phyloP scores from a whole-genome alignment of 2,329 filamentous ascomycete species.

The Juglanconis oblonga region DNA sequence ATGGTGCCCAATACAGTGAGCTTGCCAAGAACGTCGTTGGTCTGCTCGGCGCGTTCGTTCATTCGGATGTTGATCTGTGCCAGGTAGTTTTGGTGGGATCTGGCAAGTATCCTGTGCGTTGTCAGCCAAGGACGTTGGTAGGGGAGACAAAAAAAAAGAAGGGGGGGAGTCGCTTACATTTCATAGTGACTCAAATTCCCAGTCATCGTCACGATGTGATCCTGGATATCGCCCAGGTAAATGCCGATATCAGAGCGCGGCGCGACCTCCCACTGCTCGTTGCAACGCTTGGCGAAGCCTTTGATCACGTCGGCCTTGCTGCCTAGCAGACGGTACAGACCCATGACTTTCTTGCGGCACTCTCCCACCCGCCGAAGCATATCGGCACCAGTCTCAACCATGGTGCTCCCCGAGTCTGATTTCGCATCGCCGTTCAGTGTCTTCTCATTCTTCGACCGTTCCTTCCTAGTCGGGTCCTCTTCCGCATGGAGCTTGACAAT shows the following conservation, averaged over 20 bases:
- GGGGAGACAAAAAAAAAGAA: not conserved
- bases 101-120: slow-evolving; percentile 70
- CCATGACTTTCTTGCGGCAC: slow-evolving; percentile 96
- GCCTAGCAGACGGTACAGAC: slow-evolving; percentile 83
- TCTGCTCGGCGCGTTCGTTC: slow-evolving; percentile 96
- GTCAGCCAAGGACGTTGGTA: not conserved
- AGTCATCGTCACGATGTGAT: slow-evolving; percentile 99
- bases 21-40: slow-evolving; percentile 89
- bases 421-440: slow-evolving; percentile 34
- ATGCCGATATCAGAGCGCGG: slow-evolving; percentile 95
- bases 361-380: slow-evolving; percentile 93
- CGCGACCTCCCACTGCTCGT: slow-evolving; percentile 96
- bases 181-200: slow-evolving; percentile 94
- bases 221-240: slow-evolving; percentile 96
- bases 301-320: slow-evolving; percentile 99
- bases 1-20: slow-evolving; percentile 96
- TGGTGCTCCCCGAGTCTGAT: slow-evolving; percentile 35
- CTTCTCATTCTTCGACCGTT: slow-evolving; percentile 32
- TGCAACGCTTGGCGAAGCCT: slow-evolving; percentile 96
- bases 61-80: slow-evolving; percentile 98
- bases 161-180: slow-evolving; percentile 57
- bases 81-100: slow-evolving; percentile 95
- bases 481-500: slow-evolving; percentile 79
- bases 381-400: slow-evolving; percentile 58
- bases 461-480: slow-evolving; percentile 39